Conservation (phyloP, 768 basidiomycete genomes). For the Mycena sanguinolenta region DNA sequence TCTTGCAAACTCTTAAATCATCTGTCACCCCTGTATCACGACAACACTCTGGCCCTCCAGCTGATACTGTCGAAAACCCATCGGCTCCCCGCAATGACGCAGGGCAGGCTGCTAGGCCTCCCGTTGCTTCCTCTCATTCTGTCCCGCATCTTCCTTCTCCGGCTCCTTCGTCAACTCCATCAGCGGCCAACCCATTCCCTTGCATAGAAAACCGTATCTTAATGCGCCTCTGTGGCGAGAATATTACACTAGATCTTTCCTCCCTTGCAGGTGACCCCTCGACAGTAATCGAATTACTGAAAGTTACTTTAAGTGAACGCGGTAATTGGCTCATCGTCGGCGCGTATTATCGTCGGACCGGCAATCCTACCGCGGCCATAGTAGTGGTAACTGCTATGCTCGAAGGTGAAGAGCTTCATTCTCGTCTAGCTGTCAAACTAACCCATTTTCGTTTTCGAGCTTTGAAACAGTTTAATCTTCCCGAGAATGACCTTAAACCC, state of each 20-base stretch:
- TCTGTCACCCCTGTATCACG: conserved; percentile 27
- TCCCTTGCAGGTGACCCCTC: conserved; percentile 58
- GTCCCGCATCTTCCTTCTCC: conserved; percentile 8
- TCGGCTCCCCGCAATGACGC: background rate
- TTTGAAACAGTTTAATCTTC: conserved; percentile 52
- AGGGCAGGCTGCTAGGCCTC: background rate
- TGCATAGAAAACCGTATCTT: conserved; percentile 46
- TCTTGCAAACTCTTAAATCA: conserved; percentile 31
- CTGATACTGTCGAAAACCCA: conserved; percentile 2
- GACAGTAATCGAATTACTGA: conserved; percentile 61
- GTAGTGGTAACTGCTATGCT: conserved; percentile 60
- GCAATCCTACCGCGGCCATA: conserved; percentile 60
- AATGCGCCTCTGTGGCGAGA: conserved; percentile 55
- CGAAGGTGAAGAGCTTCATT: conserved; percentile 51
- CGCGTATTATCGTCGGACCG: conserved; percentile 64
- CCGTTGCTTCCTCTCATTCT: conserved; percentile 14
- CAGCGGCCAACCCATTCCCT: conserved; percentile 31
- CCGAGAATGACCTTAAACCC: conserved; percentile 58
- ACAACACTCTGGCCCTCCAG: background rate
- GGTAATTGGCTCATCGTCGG: conserved; percentile 70
- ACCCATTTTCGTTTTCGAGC: conserved; percentile 46
- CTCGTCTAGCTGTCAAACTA: conserved; percentile 20
- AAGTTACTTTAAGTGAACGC: conserved; percentile 58
- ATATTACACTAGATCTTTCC: conserved; percentile 57
- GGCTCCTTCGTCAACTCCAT: conserved; percentile 20